Base-by-base conservation (phyloP, 148 eudicot species). In the Pouteria glomerata region DNA sequence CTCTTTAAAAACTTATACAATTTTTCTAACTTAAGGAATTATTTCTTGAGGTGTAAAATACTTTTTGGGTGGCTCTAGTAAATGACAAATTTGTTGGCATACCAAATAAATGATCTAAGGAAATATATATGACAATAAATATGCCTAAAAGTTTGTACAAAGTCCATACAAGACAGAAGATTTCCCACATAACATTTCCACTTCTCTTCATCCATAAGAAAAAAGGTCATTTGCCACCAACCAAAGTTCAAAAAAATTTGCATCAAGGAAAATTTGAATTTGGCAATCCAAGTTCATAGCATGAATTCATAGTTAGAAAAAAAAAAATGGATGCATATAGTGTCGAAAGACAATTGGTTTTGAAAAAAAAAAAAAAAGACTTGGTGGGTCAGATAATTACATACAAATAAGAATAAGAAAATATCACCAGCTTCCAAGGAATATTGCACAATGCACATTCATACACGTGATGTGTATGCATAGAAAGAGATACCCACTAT, bases 351-450 rank as follows among this genome's bases (percentile, higher is more conserved):
- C 18, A 66, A n/a, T 47, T 19, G 18, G 69, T 26, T n/a, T n/a
- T n/a, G n/a, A n/a, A n/a, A n/a, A n/a, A n/a, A n/a, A n/a, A n/a
- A n/a, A n/a, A 19, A 56, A 30, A 30, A 18, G 13, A 2, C 14
- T 51, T 26, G 55, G 29, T 47, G 14, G 37, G 26, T 30, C 4
- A 29, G n/a, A 45, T 10, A 45, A 66, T n/a, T 27, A 64, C 33
- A 64, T n/a, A n/a, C n/a, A n/a, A n/a, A 47, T 66, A 19, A 48
- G 37, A 45, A 66, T 39, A 66, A 66, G 27, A 66, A 48, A 45
- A 47, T 15, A 6, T 11, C n/a, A 6, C 5, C 41, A 27, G n/a
- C 16, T n/a, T 65, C 26, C 0, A n/a, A 41, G 41, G 30, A 14
- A 63, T 15, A 63, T 63, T n/a, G 12, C n/a, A n/a, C n/a, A n/a